These are phyloP conservation scores for Pyrenula aspistea DNA, from an alignment of 495 filamentous ascomycete genomes.

Conservation along the genomic window DNA sequence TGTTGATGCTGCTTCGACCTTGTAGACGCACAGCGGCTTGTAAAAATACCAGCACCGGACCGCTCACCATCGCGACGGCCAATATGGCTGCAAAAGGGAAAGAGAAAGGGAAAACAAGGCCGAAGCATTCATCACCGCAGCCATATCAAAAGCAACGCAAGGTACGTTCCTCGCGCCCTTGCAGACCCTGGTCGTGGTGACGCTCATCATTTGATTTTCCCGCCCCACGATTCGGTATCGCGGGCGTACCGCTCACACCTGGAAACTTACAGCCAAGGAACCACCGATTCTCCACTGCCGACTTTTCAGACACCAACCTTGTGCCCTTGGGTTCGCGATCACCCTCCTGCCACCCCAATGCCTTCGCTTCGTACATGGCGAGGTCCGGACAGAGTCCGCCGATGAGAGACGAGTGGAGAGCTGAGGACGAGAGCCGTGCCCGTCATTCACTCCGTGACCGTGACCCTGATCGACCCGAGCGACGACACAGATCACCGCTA, in stretches of 20 bases:
- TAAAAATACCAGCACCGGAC: background rate
- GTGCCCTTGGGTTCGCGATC: background rate
- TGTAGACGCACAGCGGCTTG: background rate
- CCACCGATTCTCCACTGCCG: background rate
- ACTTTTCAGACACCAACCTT: background rate
- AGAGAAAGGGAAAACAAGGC: background rate
- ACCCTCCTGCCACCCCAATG: constrained; percentile 8
- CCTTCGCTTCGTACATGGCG: constrained; percentile 35
- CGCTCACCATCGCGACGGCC: background rate
- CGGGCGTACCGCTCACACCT: too few relatives aligned
- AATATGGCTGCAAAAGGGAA: background rate
- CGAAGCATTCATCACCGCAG: background rate
- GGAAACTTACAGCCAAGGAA: background rate
- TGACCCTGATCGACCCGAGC: constrained; percentile 14
- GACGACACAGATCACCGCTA: constrained; percentile 19
- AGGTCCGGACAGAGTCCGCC: constrained; percentile 44
- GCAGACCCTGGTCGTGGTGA: background rate
- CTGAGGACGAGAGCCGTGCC: constrained; percentile 20
- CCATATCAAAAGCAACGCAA: background rate
- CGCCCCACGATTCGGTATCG: too few relatives aligned
- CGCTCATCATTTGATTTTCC: background rate
- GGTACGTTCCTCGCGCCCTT: background rate
- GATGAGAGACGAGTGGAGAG: constrained; percentile 47
- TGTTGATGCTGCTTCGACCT: background rate
- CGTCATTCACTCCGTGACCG: constrained; percentile 17